Conservation (phyloP, 2,329 filamentous ascomycete species). For the Colletotrichum orchidophilum region DNA sequence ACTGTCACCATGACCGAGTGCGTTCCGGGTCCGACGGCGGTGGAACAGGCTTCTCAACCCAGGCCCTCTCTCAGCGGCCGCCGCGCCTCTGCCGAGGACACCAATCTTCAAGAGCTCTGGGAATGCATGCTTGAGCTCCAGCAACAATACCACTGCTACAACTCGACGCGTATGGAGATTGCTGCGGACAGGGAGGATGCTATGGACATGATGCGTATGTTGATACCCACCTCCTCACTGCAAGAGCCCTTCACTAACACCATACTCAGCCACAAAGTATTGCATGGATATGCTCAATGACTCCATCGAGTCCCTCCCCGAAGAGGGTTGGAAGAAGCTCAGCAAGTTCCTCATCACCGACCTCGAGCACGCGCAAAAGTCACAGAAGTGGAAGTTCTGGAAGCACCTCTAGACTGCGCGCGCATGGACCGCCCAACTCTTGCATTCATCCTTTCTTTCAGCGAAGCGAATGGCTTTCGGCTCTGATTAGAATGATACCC, state of each 20-base stretch:
- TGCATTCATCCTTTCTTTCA: constrained; percentile 2
- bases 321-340: constrained; percentile 36
- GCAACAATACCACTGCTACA: constrained; percentile 35
- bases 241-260: not conserved
- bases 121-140: constrained; percentile 35
- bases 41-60: not conserved
- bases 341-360: constrained; percentile 33
- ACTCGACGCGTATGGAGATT: constrained; percentile 35
- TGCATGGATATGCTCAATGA: constrained; percentile 39
- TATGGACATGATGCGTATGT: constrained; percentile 34
- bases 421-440: not conserved
- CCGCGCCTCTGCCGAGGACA: constrained; percentile 24
- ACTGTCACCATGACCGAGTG: constrained; percentile 30
- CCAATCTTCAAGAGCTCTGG: constrained; percentile 32
- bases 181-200: constrained; percentile 32
- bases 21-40: not conserved
- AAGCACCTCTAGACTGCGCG: constrained; percentile 18
- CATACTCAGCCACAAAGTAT: constrained; percentile 34
- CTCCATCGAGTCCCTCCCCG: constrained; percentile 37
- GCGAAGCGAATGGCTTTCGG: constrained; percentile 1
- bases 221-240: not conserved
- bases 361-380: constrained; percentile 16
- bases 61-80: constrained; percentile 23
- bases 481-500: constrained; percentile 34
- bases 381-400: constrained; percentile 37